Evolutionary conservation across 495 filamentous ascomycete genomes (phyloP).

Genomic region (Apiosordaria backusii): DNA sequence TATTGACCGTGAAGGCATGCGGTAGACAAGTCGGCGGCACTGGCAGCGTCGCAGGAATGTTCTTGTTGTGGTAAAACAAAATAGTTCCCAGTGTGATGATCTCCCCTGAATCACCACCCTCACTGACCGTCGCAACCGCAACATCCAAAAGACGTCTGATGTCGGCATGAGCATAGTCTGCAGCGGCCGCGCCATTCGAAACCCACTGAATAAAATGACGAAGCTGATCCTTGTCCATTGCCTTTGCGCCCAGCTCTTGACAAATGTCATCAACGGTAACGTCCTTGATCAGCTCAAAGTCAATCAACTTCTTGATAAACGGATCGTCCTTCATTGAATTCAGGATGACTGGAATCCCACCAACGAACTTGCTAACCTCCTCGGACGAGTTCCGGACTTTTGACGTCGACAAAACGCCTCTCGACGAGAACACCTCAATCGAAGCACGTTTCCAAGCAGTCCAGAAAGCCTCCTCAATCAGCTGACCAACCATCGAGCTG

Average conservation of each 20-base stretch:
- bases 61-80: conserved; percentile 66
- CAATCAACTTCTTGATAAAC: conserved; percentile 73
- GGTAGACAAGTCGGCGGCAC: conserved; percentile 80
- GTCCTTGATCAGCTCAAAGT: conserved; percentile 75
- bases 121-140: conserved; percentile 72
- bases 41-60: conserved; percentile 78
- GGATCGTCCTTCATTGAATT: conserved; percentile 62
- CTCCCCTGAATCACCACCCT: conserved; percentile 56
- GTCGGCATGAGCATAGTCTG: conserved; percentile 61
- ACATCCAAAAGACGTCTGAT: conserved; percentile 68
- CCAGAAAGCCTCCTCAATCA: conserved; percentile 94
- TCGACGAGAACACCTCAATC: conserved; percentile 83
- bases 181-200: conserved; percentile 59
- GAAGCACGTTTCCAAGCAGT: conserved; percentile 72
- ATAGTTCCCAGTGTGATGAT: conserved; percentile 76
- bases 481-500: conserved; percentile 69
- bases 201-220: conserved; percentile 80
- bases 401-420: conserved; percentile 74
- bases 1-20: conserved; percentile 61
- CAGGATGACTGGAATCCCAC: conserved; percentile 83
- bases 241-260: conserved; percentile 70
- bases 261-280: conserved; percentile 84
- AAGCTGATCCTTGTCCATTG: conserved; percentile 70
- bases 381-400: conserved; percentile 75
- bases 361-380: conserved; percentile 78